Percentiles rank a stretch among this genome's conserved stretches.
Evolutionary conservation across 2,329 filamentous ascomycete genomes (phyloP).

Genomic region (Akanthomyces muscarius): DNA sequence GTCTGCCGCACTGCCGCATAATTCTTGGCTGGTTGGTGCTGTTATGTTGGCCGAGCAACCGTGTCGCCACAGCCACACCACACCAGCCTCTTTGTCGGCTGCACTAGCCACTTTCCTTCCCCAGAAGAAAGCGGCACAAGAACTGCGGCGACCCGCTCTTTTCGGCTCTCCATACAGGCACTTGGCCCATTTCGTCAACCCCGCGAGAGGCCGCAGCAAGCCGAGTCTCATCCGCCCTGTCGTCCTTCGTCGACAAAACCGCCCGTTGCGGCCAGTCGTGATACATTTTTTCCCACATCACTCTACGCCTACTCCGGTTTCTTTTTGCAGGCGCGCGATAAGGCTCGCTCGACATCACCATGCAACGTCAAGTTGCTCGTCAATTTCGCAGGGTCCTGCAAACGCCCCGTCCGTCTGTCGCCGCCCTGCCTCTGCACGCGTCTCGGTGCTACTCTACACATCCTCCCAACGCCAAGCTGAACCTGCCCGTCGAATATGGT

Average conservation of each 20-base stretch:
- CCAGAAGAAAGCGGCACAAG: slow-evolving; percentile 20
- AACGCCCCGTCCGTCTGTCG: slow-evolving; percentile 16
- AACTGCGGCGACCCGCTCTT: slow-evolving; percentile 4
- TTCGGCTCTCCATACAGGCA: slow-evolving; percentile 7
- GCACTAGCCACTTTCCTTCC: slow-evolving; percentile 10
- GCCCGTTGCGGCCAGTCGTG: slow-evolving; percentile 13
- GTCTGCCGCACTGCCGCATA: neutral
- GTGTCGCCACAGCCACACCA: slow-evolving; percentile 29
- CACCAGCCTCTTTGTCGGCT: slow-evolving; percentile 7
- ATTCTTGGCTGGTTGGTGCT: slow-evolving; percentile 20
- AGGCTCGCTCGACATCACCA: slow-evolving; percentile 20
- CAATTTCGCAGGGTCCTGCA: slow-evolving; percentile 29
- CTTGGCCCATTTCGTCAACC: slow-evolving; percentile 22
- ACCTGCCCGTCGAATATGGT: slow-evolving; percentile 82
- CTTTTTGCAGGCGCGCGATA: slow-evolving; percentile 9
- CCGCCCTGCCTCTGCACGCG: slow-evolving; percentile 13
- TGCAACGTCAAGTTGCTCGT: slow-evolving; percentile 32
- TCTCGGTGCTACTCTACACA: slow-evolving; percentile 49
- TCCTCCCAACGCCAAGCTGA: slow-evolving; percentile 63
- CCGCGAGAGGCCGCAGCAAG: slow-evolving; percentile 36
- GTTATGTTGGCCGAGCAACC: slow-evolving; percentile 40
- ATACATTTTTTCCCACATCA: slow-evolving; percentile 16
- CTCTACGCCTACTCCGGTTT: slow-evolving; percentile 14
- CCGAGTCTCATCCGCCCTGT: slow-evolving; percentile 27
- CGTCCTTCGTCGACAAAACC: slow-evolving; percentile 19